These are phyloP conservation scores for Suillus bovinus DNA, from an alignment of 768 basidiomycete species.

Conservation along the genomic window DNA sequence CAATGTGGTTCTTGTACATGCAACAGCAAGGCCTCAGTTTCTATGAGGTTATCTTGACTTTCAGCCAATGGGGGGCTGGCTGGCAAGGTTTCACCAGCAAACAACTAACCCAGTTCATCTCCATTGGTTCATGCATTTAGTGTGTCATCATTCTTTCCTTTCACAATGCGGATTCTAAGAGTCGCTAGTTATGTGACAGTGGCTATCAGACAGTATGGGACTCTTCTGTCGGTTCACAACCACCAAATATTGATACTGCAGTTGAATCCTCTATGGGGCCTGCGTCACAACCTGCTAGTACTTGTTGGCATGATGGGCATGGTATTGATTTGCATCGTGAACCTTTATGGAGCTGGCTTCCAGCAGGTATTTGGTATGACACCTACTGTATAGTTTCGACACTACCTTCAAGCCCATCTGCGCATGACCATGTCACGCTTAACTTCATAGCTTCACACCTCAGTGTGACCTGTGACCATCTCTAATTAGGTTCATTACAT, in stretches of 20 bases:
- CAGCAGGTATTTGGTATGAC: conserved; percentile 17
- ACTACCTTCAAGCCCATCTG: too few species aligned
- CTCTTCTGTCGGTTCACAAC: conserved; percentile 28
- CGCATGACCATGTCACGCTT: too few species aligned
- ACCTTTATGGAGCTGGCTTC: conserved; percentile 38
- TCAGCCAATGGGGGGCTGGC: conserved; percentile 39
- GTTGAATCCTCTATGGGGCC: conserved; percentile 36
- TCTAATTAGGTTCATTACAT: too few species aligned
- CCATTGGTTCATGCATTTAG: conserved; percentile 44
- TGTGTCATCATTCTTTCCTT: conserved; percentile 20
- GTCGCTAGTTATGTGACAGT: conserved; percentile 36
- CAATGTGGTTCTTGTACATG: conserved; percentile 43
- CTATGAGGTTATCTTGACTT: conserved; percentile 39
- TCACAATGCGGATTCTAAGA: neutral
- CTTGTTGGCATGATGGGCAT: conserved; percentile 36
- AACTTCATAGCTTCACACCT: too few species aligned
- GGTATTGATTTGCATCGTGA: conserved; percentile 32
- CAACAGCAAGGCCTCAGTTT: conserved; percentile 32
- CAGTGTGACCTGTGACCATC: too few species aligned
- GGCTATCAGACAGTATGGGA: conserved; percentile 29
- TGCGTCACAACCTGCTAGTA: conserved; percentile 36
- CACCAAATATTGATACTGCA: conserved; percentile 28
- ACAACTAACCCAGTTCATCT: conserved; percentile 37
- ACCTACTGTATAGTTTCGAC: too few species aligned
- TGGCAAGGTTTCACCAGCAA: conserved; percentile 33